Evolutionary conservation across 805 yeast species (phyloP), one percentile per base, ranked within the genome.

Genomic region (Candida boleticola): DNA sequence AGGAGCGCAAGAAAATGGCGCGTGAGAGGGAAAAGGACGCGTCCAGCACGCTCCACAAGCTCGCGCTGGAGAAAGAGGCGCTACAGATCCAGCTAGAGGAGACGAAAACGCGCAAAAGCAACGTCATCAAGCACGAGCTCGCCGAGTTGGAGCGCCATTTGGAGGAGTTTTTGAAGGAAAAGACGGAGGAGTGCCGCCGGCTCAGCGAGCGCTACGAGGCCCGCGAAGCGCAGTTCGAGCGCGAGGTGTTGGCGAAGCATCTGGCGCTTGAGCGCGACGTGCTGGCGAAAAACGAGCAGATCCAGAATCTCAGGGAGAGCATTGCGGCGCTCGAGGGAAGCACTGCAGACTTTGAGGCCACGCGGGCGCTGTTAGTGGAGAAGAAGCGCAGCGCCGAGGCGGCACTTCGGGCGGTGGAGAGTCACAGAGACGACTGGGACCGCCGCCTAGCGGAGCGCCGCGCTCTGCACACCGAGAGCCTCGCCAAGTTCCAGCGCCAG

Each of bases 401-500:
- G 14, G 13, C 6, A 16, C 34, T 30, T n/a, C 27, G 11, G 11
- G 27, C 7, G 11, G 27, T 23, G 11, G 27, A 23, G 11, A 11
- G 10, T 7, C 27, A 23, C 11, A 23, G 27, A 23, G 11, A 17
- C 34, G 34, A 17, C 7, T 30, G 34, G 34, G 14, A 30, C 34
- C 19, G 10, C 19, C 7, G 13, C 6, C 34, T 30, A 14, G 34
- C 34, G 13, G 34, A 6, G 19, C 10, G 17, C 10, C 34, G 34
- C 34, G 7, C 17, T 7, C 6, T 6, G 6, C 34, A 30, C 34
- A 14, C 6, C 34, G 49, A 45, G 4, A 44, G 62, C 5, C 35
- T 45, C 16, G 51, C 45, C 3, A 71, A 68, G 45, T 46, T 63
- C 29, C 57, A 60, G 16, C 61, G 58, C 25, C 74, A 71, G 47